Conservation (phyloP, 345 rosid species). For the Microcos paniculata region DNA sequence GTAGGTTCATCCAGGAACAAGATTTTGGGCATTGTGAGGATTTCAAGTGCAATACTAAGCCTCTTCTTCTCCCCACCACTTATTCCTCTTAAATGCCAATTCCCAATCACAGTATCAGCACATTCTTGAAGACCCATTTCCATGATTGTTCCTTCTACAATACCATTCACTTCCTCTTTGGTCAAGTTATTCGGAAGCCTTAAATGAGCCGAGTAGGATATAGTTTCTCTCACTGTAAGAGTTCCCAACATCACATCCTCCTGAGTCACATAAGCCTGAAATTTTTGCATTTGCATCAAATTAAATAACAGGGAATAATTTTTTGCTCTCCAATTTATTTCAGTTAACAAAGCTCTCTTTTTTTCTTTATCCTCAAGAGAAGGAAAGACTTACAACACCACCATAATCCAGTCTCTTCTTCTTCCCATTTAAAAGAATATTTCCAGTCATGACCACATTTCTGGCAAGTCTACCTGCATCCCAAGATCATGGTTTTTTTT, state of each 20-base stretch:
- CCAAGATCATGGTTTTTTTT: neutral
- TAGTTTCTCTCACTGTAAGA: slow-evolving; percentile 65
- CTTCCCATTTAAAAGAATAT: slow-evolving; percentile 84
- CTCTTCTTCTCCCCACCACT: slow-evolving; percentile 87
- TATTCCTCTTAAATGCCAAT: slow-evolving; percentile 77
- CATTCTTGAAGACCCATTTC: slow-evolving; percentile 80
- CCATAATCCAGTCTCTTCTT: slow-evolving; percentile 61
- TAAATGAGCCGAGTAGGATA: slow-evolving; percentile 61
- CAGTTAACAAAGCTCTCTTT: too few species aligned
- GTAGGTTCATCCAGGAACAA: slow-evolving; percentile 79
- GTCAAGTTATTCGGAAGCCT: slow-evolving; percentile 53
- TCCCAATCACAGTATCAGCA: slow-evolving; percentile 52
- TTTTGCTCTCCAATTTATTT: neutral
- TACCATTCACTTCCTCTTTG: slow-evolving; percentile 41
- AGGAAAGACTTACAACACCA: slow-evolving; percentile 54
- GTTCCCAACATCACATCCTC: slow-evolving; percentile 67
- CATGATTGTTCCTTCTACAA: slow-evolving; percentile 55
- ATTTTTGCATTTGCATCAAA: neutral
- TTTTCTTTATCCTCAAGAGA: too few species aligned
- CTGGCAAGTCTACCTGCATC: slow-evolving; percentile 88
- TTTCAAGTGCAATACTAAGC: slow-evolving; percentile 66
- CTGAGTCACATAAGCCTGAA: slow-evolving; percentile 82
- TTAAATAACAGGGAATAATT: neutral
- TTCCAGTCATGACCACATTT: slow-evolving; percentile 92
- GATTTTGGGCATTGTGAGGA: slow-evolving; percentile 57